Evolutionary conservation across 1,284 basidiomycete species (phyloP).

Genomic region (Coniferiporia weirii): DNA sequence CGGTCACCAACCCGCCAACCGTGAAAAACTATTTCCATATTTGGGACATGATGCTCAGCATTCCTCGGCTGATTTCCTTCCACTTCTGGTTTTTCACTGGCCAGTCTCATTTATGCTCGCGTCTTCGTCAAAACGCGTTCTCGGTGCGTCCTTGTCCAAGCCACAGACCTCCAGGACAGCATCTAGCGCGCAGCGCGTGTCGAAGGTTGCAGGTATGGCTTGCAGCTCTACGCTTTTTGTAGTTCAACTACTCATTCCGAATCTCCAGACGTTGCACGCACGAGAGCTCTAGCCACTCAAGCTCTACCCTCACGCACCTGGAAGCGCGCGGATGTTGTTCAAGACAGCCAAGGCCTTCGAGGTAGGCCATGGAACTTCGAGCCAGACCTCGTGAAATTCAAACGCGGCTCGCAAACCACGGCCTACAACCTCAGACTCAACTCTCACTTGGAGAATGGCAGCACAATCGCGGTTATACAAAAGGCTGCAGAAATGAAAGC

Average conservation of each 20-base stretch:
- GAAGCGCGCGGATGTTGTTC: background rate
- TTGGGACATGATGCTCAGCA: background rate
- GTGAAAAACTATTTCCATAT: background rate
- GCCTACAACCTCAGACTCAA: conserved; percentile 4
- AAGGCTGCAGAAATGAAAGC: conserved; percentile 48
- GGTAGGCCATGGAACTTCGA: background rate
- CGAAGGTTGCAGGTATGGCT: background rate
- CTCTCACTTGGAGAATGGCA: background rate
- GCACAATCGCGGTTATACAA: background rate
- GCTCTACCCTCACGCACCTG: background rate
- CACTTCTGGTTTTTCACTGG: background rate
- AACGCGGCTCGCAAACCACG: background rate
- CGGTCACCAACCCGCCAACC: background rate
- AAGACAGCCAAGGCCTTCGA: background rate
- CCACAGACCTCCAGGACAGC: background rate
- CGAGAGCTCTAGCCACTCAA: background rate
- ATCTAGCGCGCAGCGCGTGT: background rate
- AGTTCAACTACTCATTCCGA: background rate
- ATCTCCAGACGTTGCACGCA: background rate
- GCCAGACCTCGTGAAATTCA: background rate
- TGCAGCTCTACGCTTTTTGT: background rate
- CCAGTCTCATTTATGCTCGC: conserved; percentile 37
- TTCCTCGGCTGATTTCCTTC: background rate
- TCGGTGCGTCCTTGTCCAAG: conserved; percentile 24
- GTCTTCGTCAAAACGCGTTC: conserved; percentile 34